Conservation (phyloP, 2,329 filamentous ascomycete species). For the Polytolypa hystricis region DNA sequence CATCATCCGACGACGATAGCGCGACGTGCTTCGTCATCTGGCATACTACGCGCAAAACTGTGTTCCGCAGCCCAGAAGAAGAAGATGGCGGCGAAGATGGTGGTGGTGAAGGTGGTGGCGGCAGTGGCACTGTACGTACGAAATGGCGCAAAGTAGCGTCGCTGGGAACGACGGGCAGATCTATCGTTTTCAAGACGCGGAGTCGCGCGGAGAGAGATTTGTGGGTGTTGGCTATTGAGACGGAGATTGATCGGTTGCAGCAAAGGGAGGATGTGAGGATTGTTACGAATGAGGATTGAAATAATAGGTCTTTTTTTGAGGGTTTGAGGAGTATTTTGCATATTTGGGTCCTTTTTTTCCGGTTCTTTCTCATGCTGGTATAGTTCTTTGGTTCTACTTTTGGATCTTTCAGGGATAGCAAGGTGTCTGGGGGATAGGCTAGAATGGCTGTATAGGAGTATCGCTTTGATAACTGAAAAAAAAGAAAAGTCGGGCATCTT, state of each 20-base stretch:
- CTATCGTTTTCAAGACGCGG: slow-evolving; percentile 55
- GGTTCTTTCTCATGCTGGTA: not conserved
- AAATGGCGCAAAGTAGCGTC: slow-evolving; percentile 48
- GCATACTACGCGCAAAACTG: slow-evolving; percentile 47
- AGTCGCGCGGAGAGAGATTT: slow-evolving; percentile 55
- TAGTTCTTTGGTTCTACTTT: not conserved
- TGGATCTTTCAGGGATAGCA: no score
- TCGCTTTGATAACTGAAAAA: no score
- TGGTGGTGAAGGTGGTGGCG: slow-evolving; percentile 12
- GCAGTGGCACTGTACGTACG: slow-evolving; percentile 28
- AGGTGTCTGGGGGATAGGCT: no score
- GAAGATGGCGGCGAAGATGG: slow-evolving; percentile 11
- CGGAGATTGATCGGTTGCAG: slow-evolving; percentile 53
- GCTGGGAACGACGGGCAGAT: slow-evolving; percentile 49
- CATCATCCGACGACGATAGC: slow-evolving; percentile 52
- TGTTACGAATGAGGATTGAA: slow-evolving; percentile 16
- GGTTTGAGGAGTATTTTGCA: not conserved
- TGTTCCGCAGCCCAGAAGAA: slow-evolving; percentile 40
- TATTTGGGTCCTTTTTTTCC: not conserved
- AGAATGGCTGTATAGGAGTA: no score
- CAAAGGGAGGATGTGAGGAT: slow-evolving; percentile 42
- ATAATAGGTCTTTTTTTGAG: not conserved
- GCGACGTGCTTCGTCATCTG: slow-evolving; percentile 58
- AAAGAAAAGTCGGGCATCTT: no score
- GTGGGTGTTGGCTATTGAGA: slow-evolving; percentile 55